Percentiles rank a stretch among this genome's conserved stretches.
Conservation (phyloP, 1,284 basidiomycete species). For the Moesziomyces globuligerus region DNA sequence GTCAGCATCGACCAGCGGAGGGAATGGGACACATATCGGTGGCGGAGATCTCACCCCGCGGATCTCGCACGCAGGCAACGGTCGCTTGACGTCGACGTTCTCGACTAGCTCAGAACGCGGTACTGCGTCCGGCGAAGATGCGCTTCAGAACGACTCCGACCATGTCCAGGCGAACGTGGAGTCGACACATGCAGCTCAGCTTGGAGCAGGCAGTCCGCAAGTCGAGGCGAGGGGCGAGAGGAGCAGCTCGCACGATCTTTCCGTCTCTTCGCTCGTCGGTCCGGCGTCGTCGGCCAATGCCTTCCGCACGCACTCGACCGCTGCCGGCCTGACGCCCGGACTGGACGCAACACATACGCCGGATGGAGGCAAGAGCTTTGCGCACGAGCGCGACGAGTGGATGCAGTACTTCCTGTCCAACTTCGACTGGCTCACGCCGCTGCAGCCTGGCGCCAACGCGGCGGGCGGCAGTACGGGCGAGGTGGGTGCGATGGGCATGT, state of each 20-base stretch:
- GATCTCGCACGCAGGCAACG: constrained; percentile 3
- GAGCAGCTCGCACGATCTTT: constrained; percentile 12
- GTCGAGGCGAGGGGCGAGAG: constrained; percentile 8
- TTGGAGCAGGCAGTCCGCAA: not conserved
- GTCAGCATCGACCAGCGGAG: not conserved
- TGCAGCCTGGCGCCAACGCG: constrained; percentile 3
- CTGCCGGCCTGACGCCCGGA: not conserved
- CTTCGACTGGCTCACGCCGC: constrained; percentile 43
- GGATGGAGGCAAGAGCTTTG: constrained; percentile 14
- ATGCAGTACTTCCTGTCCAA: constrained; percentile 49
- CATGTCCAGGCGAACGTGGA: not conserved
- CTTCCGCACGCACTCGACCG: constrained; percentile 8
- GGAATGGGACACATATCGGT: not conserved
- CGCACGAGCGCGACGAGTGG: constrained; percentile 44
- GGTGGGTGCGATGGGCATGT: not conserved
- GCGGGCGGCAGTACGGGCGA: not conserved
- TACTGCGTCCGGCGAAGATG: constrained; percentile 11
- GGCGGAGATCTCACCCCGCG: constrained; percentile 3
- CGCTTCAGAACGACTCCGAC: not conserved
- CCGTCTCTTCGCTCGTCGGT: constrained; percentile 20
- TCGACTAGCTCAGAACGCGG: constrained; percentile 41
- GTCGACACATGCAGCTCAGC: no score
- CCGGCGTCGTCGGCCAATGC: constrained; percentile 2
- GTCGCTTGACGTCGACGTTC: constrained; percentile 25
- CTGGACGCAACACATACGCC: not conserved